A percentile compares a stretch with the other conserved stretches of the same genome.
Evolutionary conservation across 2,329 filamentous ascomycete species (phyloP).

Genomic region (Cytospora schulzeri): DNA sequence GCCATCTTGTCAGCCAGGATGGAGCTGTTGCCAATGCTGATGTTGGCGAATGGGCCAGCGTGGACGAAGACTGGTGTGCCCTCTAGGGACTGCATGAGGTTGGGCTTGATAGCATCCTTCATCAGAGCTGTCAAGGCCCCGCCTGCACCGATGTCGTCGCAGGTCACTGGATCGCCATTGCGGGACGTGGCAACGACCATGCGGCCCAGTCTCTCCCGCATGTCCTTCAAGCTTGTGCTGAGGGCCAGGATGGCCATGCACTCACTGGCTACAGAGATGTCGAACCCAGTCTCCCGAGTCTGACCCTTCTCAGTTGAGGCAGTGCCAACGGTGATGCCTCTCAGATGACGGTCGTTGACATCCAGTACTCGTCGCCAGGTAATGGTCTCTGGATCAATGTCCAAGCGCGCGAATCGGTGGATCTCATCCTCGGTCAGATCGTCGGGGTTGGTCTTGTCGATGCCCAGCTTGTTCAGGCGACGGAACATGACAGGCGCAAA

Average conservation of each 20-base stretch:
- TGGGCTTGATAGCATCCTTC: slow-evolving; percentile 98
- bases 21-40: slow-evolving; percentile 94
- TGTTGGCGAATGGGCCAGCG: slow-evolving; percentile 96
- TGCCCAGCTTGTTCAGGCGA: slow-evolving; percentile 91
- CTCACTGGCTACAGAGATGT: slow-evolving; percentile 96
- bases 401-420: slow-evolving; percentile 82
- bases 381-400: slow-evolving; percentile 96
- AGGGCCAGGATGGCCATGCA: slow-evolving; percentile 98
- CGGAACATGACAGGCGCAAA: slow-evolving; percentile 93
- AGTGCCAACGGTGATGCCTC: slow-evolving; percentile 84
- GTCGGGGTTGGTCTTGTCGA: slow-evolving; percentile 90
- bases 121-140: slow-evolving; percentile 93
- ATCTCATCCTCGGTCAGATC: slow-evolving; percentile 91
- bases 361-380: slow-evolving; percentile 96
- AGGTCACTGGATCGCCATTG: slow-evolving; percentile 87
- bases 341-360: slow-evolving; percentile 93
- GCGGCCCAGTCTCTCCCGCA: slow-evolving; percentile 88
- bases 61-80: slow-evolving; percentile 98
- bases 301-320: slow-evolving; percentile 90
- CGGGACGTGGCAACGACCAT: slow-evolving; percentile 94
- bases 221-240: slow-evolving; percentile 82
- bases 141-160: slow-evolving; percentile 90
- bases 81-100: slow-evolving; percentile 97
- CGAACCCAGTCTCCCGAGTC: slow-evolving; percentile 87
- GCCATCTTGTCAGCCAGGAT: slow-evolving; percentile 94